Percentiles rank a stretch among this genome's conserved stretches.
Conservation (phyloP, 345 rosid species). For the Ricinus communis region DNA sequence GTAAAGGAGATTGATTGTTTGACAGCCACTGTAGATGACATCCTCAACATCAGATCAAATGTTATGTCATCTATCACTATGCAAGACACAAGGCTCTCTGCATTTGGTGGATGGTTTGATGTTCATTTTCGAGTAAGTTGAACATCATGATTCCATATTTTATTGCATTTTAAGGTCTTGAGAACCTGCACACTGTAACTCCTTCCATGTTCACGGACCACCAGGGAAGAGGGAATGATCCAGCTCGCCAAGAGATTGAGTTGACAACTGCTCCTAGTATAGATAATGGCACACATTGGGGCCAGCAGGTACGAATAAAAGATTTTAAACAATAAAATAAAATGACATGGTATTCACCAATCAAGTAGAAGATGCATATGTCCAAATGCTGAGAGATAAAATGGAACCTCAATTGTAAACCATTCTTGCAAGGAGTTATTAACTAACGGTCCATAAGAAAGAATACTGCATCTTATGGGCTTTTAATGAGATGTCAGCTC, state of each 20-base stretch:
- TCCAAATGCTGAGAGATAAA: neutral
- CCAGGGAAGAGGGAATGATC: conserved; percentile 81
- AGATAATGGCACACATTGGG: conserved; percentile 89
- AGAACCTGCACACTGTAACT: neutral
- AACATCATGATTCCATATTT: conserved; percentile 4
- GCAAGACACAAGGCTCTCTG: conserved; percentile 57
- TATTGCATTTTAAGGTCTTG: neutral
- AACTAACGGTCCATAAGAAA: too few species aligned
- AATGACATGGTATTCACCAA: neutral
- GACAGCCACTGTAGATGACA: conserved; percentile 71
- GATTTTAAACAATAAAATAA: neutral
- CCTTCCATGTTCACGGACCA: conserved; percentile 12
- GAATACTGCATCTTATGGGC: neutral
- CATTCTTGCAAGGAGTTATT: too few species aligned
- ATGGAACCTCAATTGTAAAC: conserved; percentile 6
- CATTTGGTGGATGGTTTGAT: conserved; percentile 97
- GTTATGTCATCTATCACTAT: conserved; percentile 49
- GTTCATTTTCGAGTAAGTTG: conserved; percentile 88
- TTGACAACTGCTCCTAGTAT: conserved; percentile 87
- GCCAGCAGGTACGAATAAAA: conserved; percentile 71
- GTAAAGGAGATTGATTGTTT: conserved; percentile 88
- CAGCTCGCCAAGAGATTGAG: conserved; percentile 68
- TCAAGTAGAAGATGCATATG: neutral
- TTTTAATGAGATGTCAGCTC: neutral
- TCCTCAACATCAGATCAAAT: conserved; percentile 61